Evolutionary conservation across 108 stramenopile genomes (phyloP).

Genomic region (Pseudonitzschia pungens): DNA sequence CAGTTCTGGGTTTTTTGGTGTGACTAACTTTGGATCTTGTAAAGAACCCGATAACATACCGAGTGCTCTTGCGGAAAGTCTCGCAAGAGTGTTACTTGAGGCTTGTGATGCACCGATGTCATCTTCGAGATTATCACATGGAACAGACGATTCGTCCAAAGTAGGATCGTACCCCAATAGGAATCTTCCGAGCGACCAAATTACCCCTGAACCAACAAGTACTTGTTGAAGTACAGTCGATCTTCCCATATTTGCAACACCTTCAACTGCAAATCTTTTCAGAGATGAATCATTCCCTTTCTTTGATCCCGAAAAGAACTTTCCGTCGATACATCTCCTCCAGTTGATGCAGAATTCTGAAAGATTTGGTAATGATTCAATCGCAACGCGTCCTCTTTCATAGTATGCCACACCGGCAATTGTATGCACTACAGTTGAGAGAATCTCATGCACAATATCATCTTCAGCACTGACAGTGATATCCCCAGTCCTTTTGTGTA

Average conservation of each 20-base stretch:
- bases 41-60: slow-evolving; percentile 67
- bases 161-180: slow-evolving; percentile 68
- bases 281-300: slow-evolving; percentile 35
- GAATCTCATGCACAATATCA: slow-evolving; percentile 36
- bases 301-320: slow-evolving; percentile 22
- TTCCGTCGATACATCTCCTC: slow-evolving; percentile 55
- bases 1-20: slow-evolving; percentile 45
- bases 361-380: slow-evolving; percentile 34
- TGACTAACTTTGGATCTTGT: slow-evolving; percentile 32
- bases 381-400: slow-evolving; percentile 53
- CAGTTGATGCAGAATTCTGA: slow-evolving; percentile 48
- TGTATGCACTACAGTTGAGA: slow-evolving; percentile 52
- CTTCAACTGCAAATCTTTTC: slow-evolving; percentile 65
- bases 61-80: slow-evolving; percentile 58
- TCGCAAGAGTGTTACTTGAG: slow-evolving; percentile 59
- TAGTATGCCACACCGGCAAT: slow-evolving; percentile 55
- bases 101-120: slow-evolving; percentile 50
- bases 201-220: slow-evolving; percentile 54
- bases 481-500: slow-evolving; percentile 12
- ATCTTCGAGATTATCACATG: slow-evolving; percentile 37
- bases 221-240: slow-evolving; percentile 40
- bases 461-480: slow-evolving; percentile 4
- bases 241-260: slow-evolving; percentile 53
- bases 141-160: slow-evolving; percentile 36
- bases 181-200: slow-evolving; percentile 60